Conservation (phyloP, 2,329 filamentous ascomycete genomes). For the Diaporthe capsici region DNA sequence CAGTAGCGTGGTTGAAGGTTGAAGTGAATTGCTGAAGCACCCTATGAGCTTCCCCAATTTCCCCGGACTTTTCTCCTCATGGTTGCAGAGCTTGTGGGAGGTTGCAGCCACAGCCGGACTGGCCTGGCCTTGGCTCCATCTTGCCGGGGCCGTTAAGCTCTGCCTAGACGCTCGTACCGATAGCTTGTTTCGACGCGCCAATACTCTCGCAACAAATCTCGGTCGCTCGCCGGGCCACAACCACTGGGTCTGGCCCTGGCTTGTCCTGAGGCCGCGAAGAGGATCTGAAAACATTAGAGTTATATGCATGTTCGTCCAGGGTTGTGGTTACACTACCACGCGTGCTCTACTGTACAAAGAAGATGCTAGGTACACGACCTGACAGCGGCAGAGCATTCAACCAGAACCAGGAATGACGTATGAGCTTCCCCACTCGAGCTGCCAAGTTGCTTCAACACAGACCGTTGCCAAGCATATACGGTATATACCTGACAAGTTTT, state of each 20-base stretch:
- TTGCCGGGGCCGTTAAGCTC: conserved; percentile 11
- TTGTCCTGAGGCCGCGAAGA: neutral
- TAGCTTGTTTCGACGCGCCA: conserved; percentile 27
- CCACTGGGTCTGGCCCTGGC: neutral
- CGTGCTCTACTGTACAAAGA: neutral
- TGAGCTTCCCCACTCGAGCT: neutral
- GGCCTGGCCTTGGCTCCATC: conserved; percentile 9
- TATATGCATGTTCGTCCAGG: neutral
- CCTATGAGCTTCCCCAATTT: conserved; percentile 15
- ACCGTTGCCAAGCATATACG: neutral
- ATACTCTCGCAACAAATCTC: conserved; percentile 30
- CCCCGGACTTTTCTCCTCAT: conserved; percentile 20
- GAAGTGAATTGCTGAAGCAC: neutral
- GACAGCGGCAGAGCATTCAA: neutral
- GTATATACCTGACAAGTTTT: neutral
- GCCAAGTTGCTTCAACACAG: conserved; percentile 6
- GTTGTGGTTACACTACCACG: neutral
- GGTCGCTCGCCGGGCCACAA: conserved; percentile 6
- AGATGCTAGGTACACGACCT: neutral
- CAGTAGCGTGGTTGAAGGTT: neutral
- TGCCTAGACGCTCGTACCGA: conserved; percentile 3
- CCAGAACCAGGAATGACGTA: conserved; percentile 1
- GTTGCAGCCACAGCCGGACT: conserved; percentile 15
- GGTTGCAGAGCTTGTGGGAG: conserved; percentile 12
- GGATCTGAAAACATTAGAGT: neutral